A percentile compares a stretch with the other conserved stretches of the same genome.
Conservation (phyloP, 768 basidiomycete genomes). For the Trametes maxima region DNA sequence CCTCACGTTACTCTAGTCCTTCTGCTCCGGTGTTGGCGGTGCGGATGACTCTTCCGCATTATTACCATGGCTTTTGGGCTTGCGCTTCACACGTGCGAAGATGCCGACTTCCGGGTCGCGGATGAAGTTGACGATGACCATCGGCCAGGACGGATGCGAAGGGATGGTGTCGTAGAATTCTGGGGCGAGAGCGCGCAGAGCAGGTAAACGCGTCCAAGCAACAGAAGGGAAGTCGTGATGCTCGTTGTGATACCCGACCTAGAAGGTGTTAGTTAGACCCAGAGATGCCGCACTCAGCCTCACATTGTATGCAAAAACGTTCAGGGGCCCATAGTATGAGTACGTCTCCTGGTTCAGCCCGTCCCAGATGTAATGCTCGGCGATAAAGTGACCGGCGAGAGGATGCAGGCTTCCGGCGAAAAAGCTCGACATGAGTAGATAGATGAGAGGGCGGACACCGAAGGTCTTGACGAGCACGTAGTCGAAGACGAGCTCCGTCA, state of each 20-base stretch:
- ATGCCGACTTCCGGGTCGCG: constrained; percentile 87
- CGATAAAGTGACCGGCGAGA: constrained; percentile 96
- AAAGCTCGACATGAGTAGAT: constrained; percentile 88
- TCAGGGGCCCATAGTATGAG: constrained; percentile 93
- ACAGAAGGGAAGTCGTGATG: constrained; percentile 99
- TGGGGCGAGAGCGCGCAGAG: constrained; percentile 78
- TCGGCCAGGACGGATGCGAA: constrained; percentile 90
- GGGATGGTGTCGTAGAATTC: constrained; percentile 93
- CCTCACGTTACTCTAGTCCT: background rate
- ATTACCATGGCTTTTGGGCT: constrained; percentile 41
- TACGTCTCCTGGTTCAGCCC: constrained; percentile 93
- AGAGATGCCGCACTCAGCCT: constrained; percentile 31
- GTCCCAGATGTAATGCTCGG: constrained; percentile 96
- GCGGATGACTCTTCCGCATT: constrained; percentile 7
- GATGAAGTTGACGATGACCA: constrained; percentile 94
- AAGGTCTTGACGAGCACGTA: constrained; percentile 56
- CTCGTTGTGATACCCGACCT: constrained; percentile 99
- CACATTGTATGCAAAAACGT: constrained; percentile 91
- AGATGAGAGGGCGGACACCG: constrained; percentile 60
- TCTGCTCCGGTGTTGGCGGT: constrained; percentile 2
- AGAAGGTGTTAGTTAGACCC: background rate
- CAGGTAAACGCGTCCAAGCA: constrained; percentile 91
- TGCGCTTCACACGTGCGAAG: constrained; percentile 83
- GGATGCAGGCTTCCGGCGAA: constrained; percentile 97
- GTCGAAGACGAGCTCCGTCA: constrained; percentile 72